Evolutionary conservation across 139 green algal genomes (phyloP).

Genomic region (Penium margaritaceum): DNA sequence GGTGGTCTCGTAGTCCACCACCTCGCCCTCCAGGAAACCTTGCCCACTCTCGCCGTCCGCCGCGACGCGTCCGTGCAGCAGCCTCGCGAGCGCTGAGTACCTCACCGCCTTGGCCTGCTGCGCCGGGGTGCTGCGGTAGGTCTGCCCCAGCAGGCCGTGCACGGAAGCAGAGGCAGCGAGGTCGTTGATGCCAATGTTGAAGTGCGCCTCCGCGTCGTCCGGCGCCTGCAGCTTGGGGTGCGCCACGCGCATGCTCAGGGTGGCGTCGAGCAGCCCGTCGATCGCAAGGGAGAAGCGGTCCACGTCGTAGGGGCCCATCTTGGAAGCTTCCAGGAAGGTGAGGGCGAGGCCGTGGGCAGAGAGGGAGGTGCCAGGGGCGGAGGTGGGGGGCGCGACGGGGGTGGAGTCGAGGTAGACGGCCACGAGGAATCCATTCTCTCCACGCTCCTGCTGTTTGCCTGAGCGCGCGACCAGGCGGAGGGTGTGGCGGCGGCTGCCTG

Average conservation of each 20-base stretch:
- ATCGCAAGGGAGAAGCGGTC: constrained; percentile 2
- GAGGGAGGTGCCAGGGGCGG: no score
- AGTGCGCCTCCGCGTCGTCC: constrained; percentile 8
- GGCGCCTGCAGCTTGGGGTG: background rate
- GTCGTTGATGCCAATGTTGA: constrained; percentile 2
- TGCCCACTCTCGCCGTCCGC: constrained; percentile 16
- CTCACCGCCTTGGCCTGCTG: background rate
- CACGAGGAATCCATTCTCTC: constrained; percentile 24
- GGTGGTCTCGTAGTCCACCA: background rate
- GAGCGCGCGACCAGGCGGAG: background rate
- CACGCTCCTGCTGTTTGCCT: constrained; percentile 18
- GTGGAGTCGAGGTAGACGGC: background rate
- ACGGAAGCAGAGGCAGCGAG: constrained; percentile 10
- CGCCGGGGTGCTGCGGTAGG: no score
- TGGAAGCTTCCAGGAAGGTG: background rate
- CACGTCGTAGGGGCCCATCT: constrained; percentile 2
- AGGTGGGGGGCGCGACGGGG: no score
- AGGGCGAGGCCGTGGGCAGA: no score
- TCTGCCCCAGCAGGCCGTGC: constrained; percentile 27
- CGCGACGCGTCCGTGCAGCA: background rate
- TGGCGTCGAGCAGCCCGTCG: background rate
- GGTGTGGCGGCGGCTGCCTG: no score
- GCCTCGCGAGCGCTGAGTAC: background rate
- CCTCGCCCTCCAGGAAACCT: constrained; percentile 20
- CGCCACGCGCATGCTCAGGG: constrained; percentile 1